Evolutionary conservation across 306 rosid species (phyloP), one percentile per base, ranked within the genome.

Genomic region (Fragaria iinumae): DNA sequence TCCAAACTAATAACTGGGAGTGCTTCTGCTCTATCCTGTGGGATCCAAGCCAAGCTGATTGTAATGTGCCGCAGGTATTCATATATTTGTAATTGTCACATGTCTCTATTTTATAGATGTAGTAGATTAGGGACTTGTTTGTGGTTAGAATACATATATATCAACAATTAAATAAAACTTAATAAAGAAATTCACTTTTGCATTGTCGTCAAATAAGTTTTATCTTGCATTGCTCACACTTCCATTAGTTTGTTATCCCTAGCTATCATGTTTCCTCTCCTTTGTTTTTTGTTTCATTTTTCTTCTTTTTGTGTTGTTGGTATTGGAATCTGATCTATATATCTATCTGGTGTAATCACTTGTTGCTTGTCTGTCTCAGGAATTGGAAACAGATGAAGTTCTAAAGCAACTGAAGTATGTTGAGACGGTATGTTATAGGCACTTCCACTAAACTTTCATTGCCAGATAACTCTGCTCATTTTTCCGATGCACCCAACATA

Each of bases 401-500:
- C 80, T 85, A 70, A 89, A 86, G 87, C 97, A 94, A 83, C 85
- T 91, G 75, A 94, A 89, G 88, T 89, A 88, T 84, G 79, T 89
- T 79, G 94, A 93, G 81, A 85, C 80, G 94, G 97, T 93, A 87
- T 70, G 84, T 62, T 68, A 36, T 39, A 45, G 63, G 60, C 74
- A 59, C 75, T 69, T 66, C 0, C 47, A 18, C 39, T 71, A 34
- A 34, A 71, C 14, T 62, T 23, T 29, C 38, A 56, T 56, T 21
- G 14, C 16, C 6, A 21, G 63, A 56, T 56, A 56, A 56, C 34
- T 59, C 34, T 59, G 8, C 34, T 5, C 29, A 7, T 23, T 23
- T 59, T 57, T 25, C 1, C 5, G 0, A 4, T 23, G 36, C 34
- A 59, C 65, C 65, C 65, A 59, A 59, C 7, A 25, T 23, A 23